Evolutionary conservation across 495 filamentous ascomycete genomes (phyloP).

Genomic region (Daldinia decipiens): DNA sequence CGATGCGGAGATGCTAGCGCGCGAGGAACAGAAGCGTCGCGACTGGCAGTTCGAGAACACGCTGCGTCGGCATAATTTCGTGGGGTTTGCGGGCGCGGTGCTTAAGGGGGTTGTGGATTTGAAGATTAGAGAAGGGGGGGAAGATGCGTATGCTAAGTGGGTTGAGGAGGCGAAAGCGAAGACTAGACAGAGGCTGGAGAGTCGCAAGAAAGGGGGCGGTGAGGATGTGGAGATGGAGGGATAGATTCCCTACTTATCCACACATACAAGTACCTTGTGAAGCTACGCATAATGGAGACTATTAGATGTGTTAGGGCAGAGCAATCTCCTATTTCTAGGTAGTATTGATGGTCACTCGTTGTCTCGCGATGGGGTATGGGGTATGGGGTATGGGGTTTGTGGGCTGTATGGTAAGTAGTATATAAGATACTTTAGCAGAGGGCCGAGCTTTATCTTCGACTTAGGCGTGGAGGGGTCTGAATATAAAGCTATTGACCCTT

Average conservation of each 20-base stretch:
- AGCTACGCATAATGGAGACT: background rate
- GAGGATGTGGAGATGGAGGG: conserved; percentile 59
- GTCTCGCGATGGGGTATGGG: background rate
- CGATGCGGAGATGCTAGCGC: conserved; percentile 77
- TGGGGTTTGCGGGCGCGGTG: conserved; percentile 92
- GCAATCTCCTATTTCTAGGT: background rate
- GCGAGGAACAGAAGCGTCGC: conserved; percentile 84
- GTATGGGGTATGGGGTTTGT: too few species aligned
- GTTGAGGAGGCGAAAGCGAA: conserved; percentile 77
- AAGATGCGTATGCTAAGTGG: conserved; percentile 79
- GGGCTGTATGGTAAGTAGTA: background rate
- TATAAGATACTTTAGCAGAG: background rate
- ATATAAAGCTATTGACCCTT: conserved; percentile 5
- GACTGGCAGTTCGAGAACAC: conserved; percentile 98
- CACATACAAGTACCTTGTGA: background rate
- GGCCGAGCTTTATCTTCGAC: background rate
- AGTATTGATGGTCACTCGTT: background rate
- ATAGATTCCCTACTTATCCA: conserved; percentile 17
- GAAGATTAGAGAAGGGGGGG: conserved; percentile 71
- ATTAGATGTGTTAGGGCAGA: background rate
- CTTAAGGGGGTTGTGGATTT: conserved; percentile 80
- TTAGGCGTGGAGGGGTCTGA: conserved; percentile 11
- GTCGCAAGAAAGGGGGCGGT: conserved; percentile 53
- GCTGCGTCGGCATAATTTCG: conserved; percentile 91
- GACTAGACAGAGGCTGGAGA: conserved; percentile 72